Conservation (phyloP, 2,329 filamentous ascomycete species). For the Cordyceps farinosa region DNA sequence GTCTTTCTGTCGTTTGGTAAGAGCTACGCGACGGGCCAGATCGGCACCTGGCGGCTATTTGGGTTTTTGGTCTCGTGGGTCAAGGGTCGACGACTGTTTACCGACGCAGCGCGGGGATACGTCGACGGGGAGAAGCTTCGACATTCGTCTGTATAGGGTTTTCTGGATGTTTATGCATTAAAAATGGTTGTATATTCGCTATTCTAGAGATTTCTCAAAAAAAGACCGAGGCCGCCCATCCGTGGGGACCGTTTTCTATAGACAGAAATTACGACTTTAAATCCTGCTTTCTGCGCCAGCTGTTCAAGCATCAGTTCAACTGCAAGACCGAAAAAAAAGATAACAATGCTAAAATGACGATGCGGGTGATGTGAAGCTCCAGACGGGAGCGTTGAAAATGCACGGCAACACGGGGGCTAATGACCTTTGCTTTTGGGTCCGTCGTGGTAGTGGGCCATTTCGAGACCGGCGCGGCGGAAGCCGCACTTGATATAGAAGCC, state of each 20-base stretch:
- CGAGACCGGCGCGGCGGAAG: slow-evolving; percentile 83
- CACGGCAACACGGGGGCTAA: background rate
- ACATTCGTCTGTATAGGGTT: slow-evolving; percentile 20
- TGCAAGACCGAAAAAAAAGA: background rate
- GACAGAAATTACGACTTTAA: background rate
- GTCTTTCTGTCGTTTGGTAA: slow-evolving; percentile 29
- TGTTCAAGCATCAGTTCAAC: slow-evolving; percentile 7
- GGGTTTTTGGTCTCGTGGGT: slow-evolving; percentile 31
- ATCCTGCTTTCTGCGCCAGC: slow-evolving; percentile 11
- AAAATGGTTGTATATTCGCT: slow-evolving; percentile 2
- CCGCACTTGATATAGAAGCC: slow-evolving; percentile 98
- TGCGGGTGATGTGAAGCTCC: background rate
- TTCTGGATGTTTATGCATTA: background rate
- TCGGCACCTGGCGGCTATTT: slow-evolving; percentile 33
- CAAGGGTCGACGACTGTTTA: slow-evolving; percentile 34
- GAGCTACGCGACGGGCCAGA: slow-evolving; percentile 31
- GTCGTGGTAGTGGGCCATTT: slow-evolving; percentile 97
- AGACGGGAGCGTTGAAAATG: background rate
- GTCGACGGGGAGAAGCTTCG: slow-evolving; percentile 29
- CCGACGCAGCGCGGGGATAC: slow-evolving; percentile 30
- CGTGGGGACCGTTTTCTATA: background rate
- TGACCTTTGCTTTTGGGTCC: slow-evolving; percentile 43
- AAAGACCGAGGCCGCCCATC: background rate
- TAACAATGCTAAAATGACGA: background rate
- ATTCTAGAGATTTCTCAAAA: slow-evolving; percentile 5